A percentile compares a stretch with the other conserved stretches of the same genome.
Evolutionary conservation across 257 asterid species (phyloP).

Genomic region (Salvia miltiorrhiza): DNA sequence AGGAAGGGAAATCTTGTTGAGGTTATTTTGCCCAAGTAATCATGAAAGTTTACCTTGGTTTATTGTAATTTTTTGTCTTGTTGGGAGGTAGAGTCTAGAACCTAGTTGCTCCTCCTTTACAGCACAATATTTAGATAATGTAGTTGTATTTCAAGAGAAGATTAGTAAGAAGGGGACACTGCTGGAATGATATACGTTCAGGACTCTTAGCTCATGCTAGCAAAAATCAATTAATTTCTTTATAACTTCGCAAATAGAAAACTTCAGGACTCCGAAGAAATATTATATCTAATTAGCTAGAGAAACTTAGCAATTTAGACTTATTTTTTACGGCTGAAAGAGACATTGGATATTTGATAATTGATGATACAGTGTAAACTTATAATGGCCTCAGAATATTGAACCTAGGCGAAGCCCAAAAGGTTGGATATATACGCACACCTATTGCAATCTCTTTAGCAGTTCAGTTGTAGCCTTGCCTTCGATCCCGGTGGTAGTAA

Average conservation of each 20-base stretch:
- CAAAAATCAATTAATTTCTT: background rate
- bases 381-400: background rate
- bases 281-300: background rate
- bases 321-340: background rate
- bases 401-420: background rate
- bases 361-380: background rate
- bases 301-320: background rate
- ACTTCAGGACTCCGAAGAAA: background rate
- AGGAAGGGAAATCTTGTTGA: slow-evolving; percentile 77
- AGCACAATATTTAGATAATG: background rate
- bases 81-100: slow-evolving; percentile 12
- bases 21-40: slow-evolving; percentile 91
- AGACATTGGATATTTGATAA: background rate
- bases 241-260: background rate
- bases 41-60: slow-evolving; percentile 24
- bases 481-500: background rate
- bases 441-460: background rate
- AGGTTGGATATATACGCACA: background rate
- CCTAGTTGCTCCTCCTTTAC: background rate
- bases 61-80: slow-evolving; percentile 7
- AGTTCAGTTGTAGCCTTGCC: background rate
- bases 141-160: slow-evolving; percentile 5
- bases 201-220: background rate
- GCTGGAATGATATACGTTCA: background rate
- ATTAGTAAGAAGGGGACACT: background rate